Conservation (phyloP, 1,139 yeast genomes). For the Wickerhamiella pararugosa region DNA sequence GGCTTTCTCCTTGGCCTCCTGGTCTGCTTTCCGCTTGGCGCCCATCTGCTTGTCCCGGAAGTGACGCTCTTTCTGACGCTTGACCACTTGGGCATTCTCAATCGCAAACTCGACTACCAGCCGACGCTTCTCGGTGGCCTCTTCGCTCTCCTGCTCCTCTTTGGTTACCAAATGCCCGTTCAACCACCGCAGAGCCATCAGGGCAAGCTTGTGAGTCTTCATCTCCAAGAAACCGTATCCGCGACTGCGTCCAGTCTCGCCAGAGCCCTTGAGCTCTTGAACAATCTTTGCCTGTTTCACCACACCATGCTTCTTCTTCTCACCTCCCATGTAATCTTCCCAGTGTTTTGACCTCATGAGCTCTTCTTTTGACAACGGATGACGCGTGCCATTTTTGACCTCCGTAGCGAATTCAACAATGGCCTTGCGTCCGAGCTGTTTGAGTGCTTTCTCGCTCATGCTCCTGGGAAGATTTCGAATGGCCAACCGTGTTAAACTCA, state of each 20-base stretch:
- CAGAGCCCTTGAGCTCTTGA: conserved; percentile 69
- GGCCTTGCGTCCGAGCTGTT: conserved; percentile 87
- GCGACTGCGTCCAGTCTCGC: conserved; percentile 79
- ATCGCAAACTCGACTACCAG: conserved; percentile 90
- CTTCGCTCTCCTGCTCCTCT: conserved; percentile 66
- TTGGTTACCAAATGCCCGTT: conserved; percentile 77
- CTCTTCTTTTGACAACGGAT: conserved; percentile 83
- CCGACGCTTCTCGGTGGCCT: conserved; percentile 42
- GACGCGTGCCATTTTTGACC: conserved; percentile 60
- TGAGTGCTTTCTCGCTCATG: conserved; percentile 74
- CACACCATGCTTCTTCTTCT: conserved; percentile 60
- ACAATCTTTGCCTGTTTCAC: conserved; percentile 88
- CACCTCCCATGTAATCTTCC: conserved; percentile 36
- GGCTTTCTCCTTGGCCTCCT: conserved; percentile 19
- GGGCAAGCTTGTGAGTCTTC: conserved; percentile 82
- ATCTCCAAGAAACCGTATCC: conserved; percentile 94
- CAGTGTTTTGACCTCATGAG: conserved; percentile 58
- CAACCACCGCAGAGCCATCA: conserved; percentile 95
- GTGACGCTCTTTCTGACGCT: conserved; percentile 58
- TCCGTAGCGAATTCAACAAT: conserved; percentile 93
- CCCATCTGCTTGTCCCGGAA: conserved; percentile 15
- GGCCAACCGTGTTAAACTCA: conserved; percentile 86
- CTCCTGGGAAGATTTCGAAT: conserved; percentile 87
- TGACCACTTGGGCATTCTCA: conserved; percentile 73
- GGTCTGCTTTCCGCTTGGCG: conserved; percentile 24